Conservation (phyloP, 73 alveolate genomes). For the Diophrys appendiculata region DNA sequence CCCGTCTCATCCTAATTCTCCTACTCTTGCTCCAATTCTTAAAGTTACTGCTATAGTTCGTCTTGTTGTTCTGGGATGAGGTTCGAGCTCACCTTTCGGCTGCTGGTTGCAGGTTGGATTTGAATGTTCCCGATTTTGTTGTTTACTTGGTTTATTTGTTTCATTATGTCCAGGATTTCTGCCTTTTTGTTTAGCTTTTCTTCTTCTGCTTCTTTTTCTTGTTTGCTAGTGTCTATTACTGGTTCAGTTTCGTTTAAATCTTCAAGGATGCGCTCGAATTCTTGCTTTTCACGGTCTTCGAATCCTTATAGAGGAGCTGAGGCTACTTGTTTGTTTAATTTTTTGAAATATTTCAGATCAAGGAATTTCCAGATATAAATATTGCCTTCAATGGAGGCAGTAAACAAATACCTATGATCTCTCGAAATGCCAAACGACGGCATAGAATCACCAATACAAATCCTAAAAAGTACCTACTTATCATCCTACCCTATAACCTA, state of each 20-base stretch:
- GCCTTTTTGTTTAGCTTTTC: neutral
- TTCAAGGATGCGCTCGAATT: neutral
- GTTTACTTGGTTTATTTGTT: neutral
- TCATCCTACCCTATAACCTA: slow-evolving; percentile 51
- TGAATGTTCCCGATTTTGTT: neutral
- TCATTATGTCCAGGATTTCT: neutral
- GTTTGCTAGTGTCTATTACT: no score
- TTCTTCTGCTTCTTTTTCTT: neutral
- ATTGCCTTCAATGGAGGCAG: slow-evolving; percentile 72
- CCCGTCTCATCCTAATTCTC: no score
- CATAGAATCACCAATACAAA: slow-evolving; percentile 62
- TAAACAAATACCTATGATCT: slow-evolving; percentile 65
- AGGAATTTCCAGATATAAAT: slow-evolving; percentile 75
- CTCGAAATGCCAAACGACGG: slow-evolving; percentile 69
- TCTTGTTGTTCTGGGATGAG: no score
- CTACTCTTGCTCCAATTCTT: no score
- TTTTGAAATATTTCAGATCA: slow-evolving; percentile 5
- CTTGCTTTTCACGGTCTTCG: neutral
- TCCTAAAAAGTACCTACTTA: slow-evolving; percentile 46
- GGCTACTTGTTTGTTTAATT: neutral
- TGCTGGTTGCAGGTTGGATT: no score
- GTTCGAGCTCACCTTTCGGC: neutral
- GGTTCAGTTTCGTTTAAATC: neutral
- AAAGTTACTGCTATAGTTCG: no score
- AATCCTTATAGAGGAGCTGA: neutral